These are phyloP conservation scores for Coemansia sp. DNA, from an alignment of 192 early-diverging fungal species.

Conservation along the genomic window DNA sequence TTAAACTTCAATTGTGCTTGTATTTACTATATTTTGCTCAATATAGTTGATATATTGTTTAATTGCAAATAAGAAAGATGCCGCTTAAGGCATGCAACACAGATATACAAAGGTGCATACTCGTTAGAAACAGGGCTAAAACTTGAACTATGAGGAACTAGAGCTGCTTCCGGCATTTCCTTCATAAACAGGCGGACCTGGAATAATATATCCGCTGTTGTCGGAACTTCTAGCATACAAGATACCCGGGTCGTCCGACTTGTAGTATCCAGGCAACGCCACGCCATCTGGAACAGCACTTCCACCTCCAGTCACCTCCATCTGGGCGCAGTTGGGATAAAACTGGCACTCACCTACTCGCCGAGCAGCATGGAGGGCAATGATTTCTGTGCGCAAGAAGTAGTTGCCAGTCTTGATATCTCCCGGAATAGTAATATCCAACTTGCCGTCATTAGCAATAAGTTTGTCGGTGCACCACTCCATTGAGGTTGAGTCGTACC, in stretches of 20 bases:
- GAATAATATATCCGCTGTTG: slow-evolving; percentile 5
- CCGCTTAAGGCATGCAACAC: too few species aligned
- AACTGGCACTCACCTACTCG: slow-evolving; percentile 8
- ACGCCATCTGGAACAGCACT: slow-evolving; percentile 17
- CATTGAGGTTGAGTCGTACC: slow-evolving; percentile 18
- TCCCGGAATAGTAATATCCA: slow-evolving; percentile 25
- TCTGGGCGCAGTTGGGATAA: slow-evolving; percentile 26
- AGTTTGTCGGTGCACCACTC: slow-evolving; percentile 35
- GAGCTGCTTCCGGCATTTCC: not conserved
- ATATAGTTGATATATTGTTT: too few species aligned
- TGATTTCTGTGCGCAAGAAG: slow-evolving; percentile 22
- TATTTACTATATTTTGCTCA: too few species aligned
- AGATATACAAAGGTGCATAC: too few species aligned
- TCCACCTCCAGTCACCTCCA: slow-evolving; percentile 16
- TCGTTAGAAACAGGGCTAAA: too few species aligned
- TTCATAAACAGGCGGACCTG: slow-evolving; percentile 11
- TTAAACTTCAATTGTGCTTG: too few species aligned
- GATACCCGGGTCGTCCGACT: slow-evolving; percentile 14
- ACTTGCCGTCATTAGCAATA: slow-evolving; percentile 20
- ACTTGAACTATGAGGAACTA: too few species aligned
- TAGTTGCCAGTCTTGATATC: slow-evolving; percentile 24
- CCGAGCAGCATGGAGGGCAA: slow-evolving; percentile 20
- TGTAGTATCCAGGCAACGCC: slow-evolving; percentile 27
- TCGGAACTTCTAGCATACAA: slow-evolving; percentile 4
- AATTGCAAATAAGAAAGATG: too few species aligned